Base-by-base conservation (phyloP, 2,329 filamentous ascomycete species). In the Trichoderma breve region DNA sequence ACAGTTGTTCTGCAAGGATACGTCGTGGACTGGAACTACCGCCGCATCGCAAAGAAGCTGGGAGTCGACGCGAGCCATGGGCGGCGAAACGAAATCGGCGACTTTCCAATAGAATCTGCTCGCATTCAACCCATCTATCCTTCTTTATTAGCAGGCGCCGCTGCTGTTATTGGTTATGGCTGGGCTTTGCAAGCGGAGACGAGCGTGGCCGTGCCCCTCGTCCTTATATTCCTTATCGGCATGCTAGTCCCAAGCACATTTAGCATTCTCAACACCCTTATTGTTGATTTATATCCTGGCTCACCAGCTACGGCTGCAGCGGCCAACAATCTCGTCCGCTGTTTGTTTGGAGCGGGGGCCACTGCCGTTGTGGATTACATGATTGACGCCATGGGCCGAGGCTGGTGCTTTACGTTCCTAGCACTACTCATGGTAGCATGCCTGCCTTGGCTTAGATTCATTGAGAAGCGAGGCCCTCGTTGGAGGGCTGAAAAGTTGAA, bases 1-100 rank as follows among this genome's bases (percentile, higher is more conserved):
- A 83, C 86, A 1, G 83, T 86, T 14, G 75, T 88, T 30, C 78
- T 79, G n/a, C 87, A 88, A 73, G 91, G 93, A 6, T 85, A 85
- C 74, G 77, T 88, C 6, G 81, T 88, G 62, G 87, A 89, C 79
- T 90, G 88, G 85, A 94, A 94, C 79, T 97, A 93, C 79, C 86
- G 89, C 7, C 87, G 91, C 51, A 86, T 90, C 61, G 92, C 92
- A 1, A 84, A 83, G 63, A 85, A 86, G 36, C 82, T 91, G 18
- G 89, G 89, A 6, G 83, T 94, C 71, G 82, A 83, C 2, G 87
- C 93, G 74, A 87, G 88, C 73, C 86, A 84, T 72, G 89, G 87
- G 74, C 87, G 88, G 11, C 86, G 86, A 24, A 83, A 86, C 73
- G 83, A 88, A 74, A 79, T 88, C 61, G 78, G 79, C 6, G 80